Conservation (phyloP, 2,329 filamentous ascomycete genomes). For the Diaporthe citri region DNA sequence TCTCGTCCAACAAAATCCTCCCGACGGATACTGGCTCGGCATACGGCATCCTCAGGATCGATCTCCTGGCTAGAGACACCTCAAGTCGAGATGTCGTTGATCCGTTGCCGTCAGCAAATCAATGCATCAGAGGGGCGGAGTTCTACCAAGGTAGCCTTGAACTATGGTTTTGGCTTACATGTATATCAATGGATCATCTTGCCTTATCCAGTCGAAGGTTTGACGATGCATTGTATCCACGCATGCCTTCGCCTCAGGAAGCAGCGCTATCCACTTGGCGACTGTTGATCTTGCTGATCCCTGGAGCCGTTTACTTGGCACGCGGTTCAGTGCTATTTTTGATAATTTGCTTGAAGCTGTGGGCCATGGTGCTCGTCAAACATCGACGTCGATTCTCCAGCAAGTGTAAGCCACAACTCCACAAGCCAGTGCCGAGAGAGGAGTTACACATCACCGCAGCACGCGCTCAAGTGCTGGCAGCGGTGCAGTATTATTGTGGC, state of each 20-base stretch:
- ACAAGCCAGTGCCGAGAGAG: background rate
- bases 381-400: background rate
- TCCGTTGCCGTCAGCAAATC: background rate
- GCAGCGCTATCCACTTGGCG: background rate
- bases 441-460: background rate
- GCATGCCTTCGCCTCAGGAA: background rate
- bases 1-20: background rate
- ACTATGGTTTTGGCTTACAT: background rate
- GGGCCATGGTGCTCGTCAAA: slow-evolving; percentile 2
- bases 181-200: background rate
- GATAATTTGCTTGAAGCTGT: background rate
- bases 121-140: background rate
- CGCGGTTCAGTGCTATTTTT: background rate
- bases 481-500: background rate
- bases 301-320: background rate
- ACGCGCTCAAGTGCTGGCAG: background rate
- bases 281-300: slow-evolving; percentile 22
- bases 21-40: background rate
- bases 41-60: background rate
- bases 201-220: background rate
- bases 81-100: background rate
- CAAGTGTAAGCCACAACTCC: background rate
- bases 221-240: slow-evolving; percentile 18
- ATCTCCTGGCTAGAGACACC: background rate
- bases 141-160: background rate